Conservation (phyloP, 495 filamentous ascomycete species). For the Penicillium cataractarum region DNA sequence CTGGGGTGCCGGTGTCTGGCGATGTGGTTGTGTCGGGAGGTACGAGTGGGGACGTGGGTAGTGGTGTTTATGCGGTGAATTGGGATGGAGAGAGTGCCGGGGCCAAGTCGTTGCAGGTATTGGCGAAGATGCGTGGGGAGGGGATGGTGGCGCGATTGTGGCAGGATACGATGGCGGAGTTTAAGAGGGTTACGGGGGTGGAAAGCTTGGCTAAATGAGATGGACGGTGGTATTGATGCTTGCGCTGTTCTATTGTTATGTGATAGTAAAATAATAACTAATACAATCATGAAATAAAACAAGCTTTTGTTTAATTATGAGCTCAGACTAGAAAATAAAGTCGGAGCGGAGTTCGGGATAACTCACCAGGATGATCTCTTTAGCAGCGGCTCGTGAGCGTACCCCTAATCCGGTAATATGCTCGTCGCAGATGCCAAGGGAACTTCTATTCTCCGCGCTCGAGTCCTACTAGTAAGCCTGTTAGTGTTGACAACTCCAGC, state of each 20-base stretch:
- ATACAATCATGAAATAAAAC: background rate
- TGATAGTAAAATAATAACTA: too few species aligned
- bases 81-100: slow-evolving; percentile 44
- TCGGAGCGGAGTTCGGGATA: background rate
- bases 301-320: too few species aligned
- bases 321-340: too few species aligned
- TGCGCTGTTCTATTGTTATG: background rate
- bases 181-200: slow-evolving; percentile 26
- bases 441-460: background rate
- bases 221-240: background rate
- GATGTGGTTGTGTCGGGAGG: slow-evolving; percentile 41
- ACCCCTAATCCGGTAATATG: background rate
- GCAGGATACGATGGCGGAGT: slow-evolving; percentile 54
- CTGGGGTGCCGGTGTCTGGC: slow-evolving; percentile 34
- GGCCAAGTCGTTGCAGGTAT: slow-evolving; percentile 34
- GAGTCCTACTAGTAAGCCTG: too few species aligned
- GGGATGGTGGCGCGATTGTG: slow-evolving; percentile 50
- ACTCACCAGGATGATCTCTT: background rate
- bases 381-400: background rate
- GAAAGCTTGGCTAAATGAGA: background rate
- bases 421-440: background rate
- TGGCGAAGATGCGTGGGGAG: slow-evolving; percentile 42
- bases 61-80: slow-evolving; percentile 57
- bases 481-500: background rate
- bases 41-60: slow-evolving; percentile 48